Conservation (phyloP, 2,329 filamentous ascomycete species). For the Immersiporthe knoxdaviesiana region DNA sequence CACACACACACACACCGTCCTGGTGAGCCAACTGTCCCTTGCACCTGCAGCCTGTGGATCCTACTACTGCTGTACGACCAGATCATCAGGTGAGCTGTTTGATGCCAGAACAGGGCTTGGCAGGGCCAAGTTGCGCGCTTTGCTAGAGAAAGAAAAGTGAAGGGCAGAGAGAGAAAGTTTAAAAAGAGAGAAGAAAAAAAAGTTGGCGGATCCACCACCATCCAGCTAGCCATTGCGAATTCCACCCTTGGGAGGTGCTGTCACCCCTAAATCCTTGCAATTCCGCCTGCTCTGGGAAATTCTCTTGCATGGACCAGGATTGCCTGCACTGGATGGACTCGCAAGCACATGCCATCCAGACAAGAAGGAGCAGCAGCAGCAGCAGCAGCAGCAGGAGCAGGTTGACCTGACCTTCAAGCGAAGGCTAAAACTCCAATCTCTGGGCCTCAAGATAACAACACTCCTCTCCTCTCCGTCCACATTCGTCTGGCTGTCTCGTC, state of each 20-base stretch:
- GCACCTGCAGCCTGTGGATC: not conserved
- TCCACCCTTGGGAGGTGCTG: not conserved
- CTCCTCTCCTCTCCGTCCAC: not conserved
- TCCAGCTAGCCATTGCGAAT: constrained; percentile 2
- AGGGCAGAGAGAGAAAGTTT: not conserved
- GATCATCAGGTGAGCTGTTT: not conserved
- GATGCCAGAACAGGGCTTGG: not conserved
- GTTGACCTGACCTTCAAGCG: constrained; percentile 5
- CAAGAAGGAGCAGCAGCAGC: not conserved
- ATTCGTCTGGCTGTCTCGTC: not conserved
- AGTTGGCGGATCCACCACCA: constrained; percentile 5
- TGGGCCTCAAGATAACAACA: constrained; percentile 3
- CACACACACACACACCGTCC: too few relatives aligned
- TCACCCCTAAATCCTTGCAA: constrained; percentile 14
- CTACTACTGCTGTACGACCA: constrained; percentile 6
- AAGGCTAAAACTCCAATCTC: constrained; percentile 12
- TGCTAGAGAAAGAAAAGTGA: not conserved
- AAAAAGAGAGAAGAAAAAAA: not conserved
- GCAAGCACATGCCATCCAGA: not conserved
- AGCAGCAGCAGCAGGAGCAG: not conserved
- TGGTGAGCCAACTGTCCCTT: not conserved
- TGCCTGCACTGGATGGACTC: not conserved
- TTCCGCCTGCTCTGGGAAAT: not conserved
- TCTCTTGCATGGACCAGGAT: constrained; percentile 11
- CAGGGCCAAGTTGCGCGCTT: constrained; percentile 8